Evolutionary conservation across 441 rosid species (phyloP), one percentile per base, ranked within the genome.

Genomic region (Pelargonium myrrhifolium): DNA sequence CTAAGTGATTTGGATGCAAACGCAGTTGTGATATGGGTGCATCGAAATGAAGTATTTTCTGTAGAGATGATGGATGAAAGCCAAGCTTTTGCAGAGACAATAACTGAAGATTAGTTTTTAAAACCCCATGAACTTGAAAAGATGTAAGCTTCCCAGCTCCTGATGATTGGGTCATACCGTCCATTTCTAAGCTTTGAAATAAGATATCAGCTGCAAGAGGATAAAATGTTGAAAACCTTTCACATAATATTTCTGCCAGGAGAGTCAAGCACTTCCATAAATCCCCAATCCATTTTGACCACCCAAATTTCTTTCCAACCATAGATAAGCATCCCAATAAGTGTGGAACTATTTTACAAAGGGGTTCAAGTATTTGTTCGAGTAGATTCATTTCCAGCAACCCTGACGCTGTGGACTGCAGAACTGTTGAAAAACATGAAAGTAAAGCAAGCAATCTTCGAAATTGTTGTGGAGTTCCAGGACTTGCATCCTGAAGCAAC

Each of bases 361-460:
- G 84, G 65, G 96, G 88, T 64, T 88, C 90, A 53, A 78, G 87
- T 78, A 94, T 92, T 75, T 88, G 87, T 76, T 86, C 86, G 28
- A 94, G 98, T 66, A 88, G 74, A 80, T 87, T 92, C 72, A 88
- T 83, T 79, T 94, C 99, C 76, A 94, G 79, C 83, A 94, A 83
- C 60, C 99, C 98, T 66, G 96, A 92, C 74, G 97, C 98, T 76
- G 96, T 94, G 72, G 97, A 82, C 79, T 89, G 93, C 84, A 94
- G 72, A 15, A 94, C 86, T 21, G 96, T 88, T 55, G 85, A 84
- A 80, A 94, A 94, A 82, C 99, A 94, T 72, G 97, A 88, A 78
- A 94, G 96, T 82, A 94, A 75, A 9, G 98, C 97, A 62, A 94
- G 94, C 86, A 89, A 77, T 77, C 96, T 84, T 35, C 89, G 78